phyloP scores from a whole-genome alignment of 495 filamentous ascomycete genomes.

The Trichoderma reesei region DNA sequence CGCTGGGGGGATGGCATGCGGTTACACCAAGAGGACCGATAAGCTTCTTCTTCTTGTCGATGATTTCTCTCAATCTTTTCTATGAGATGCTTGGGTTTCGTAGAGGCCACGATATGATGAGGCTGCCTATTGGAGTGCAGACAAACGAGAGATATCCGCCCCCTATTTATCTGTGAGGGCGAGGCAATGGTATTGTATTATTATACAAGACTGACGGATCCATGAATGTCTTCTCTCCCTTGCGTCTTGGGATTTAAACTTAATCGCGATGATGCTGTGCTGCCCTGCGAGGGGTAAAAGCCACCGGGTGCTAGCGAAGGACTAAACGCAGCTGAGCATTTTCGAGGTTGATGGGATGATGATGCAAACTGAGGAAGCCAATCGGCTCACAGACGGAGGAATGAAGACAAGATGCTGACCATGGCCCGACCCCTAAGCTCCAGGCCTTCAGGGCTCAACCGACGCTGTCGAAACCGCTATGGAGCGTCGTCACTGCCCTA shows the following conservation, averaged over 20 bases:
- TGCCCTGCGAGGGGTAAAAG: constrained; percentile 3
- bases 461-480: neutral
- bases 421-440: too few species aligned
- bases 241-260: constrained; percentile 1
- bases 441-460: neutral
- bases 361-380: too few species aligned
- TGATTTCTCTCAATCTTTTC: too few species aligned
- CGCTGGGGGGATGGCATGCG: neutral
- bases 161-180: neutral
- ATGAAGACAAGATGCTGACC: too few species aligned
- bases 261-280: constrained; percentile 5
- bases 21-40: too few species aligned
- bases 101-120: neutral
- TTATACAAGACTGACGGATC: too few species aligned
- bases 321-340: too few species aligned
- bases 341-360: too few species aligned
- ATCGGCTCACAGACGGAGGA: too few species aligned
- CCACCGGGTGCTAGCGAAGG: neutral
- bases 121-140: neutral
- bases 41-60: too few species aligned
- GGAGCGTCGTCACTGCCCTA: neutral
- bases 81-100: neutral
- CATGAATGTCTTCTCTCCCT: neutral
- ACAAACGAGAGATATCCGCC: neutral
- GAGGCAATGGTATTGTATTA: too few species aligned